A percentile compares a stretch with the other conserved stretches of the same genome.
Conservation (phyloP, 345 rosid genomes). For the Ailanthus altissimus region DNA sequence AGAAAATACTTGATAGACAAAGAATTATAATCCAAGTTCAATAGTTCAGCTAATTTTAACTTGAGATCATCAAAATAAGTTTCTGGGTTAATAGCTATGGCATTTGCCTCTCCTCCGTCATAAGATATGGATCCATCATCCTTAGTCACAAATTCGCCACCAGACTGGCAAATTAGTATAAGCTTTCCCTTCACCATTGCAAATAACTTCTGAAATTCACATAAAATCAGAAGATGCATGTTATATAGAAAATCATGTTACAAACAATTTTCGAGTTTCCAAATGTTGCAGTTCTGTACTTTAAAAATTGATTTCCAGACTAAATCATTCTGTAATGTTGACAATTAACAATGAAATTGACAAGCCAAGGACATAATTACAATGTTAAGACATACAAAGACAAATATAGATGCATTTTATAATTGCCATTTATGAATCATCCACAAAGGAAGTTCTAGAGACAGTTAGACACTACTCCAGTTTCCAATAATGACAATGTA, state of each 20-base stretch:
- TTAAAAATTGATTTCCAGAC: not conserved
- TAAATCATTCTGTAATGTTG: not conserved
- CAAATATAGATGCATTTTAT: not conserved
- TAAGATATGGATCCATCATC: constrained; percentile 72
- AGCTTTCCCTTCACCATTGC: constrained; percentile 83
- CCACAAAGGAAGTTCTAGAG: not conserved
- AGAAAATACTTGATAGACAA: constrained; percentile 86
- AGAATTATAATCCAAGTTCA: constrained; percentile 60
- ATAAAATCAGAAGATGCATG: constrained; percentile 4
- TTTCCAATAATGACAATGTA: not conserved
- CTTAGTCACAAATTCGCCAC: constrained; percentile 68
- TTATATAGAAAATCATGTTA: constrained; percentile 3
- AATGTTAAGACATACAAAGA: not conserved
- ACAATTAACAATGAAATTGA: not conserved
- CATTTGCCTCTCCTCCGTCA: constrained; percentile 85
- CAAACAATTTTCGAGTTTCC: not conserved
- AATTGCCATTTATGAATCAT: not conserved
- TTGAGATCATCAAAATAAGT: constrained; percentile 69
- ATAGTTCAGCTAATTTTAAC: constrained; percentile 68
- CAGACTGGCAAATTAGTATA: constrained; percentile 80
- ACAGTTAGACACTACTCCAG: not conserved
- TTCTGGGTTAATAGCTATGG: constrained; percentile 66
- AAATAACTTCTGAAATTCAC: constrained; percentile 27
- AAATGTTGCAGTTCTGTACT: not conserved
- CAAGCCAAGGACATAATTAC: not conserved